Conservation (phyloP, 805 yeast genomes). For the Wickerhamiella domercqiae region DNA sequence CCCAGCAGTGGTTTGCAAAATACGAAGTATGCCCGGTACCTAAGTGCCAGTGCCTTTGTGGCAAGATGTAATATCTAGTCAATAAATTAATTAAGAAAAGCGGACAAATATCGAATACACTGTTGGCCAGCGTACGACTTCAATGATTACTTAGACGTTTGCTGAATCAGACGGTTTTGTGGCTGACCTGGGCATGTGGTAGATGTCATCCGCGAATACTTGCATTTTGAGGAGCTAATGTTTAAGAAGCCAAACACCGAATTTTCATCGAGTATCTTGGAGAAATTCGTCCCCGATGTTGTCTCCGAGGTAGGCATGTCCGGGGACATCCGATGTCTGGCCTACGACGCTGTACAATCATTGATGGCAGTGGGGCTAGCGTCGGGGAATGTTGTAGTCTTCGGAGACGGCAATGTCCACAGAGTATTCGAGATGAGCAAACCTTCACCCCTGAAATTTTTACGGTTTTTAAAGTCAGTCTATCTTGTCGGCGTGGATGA, state of each 20-base stretch:
- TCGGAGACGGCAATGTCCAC: conserved; percentile 77
- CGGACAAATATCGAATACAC: no score
- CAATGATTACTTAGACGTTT: no score
- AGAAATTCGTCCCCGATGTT: conserved; percentile 18
- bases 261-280: conserved; percentile 17
- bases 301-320: conserved; percentile 39
- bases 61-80: conserved; percentile 3
- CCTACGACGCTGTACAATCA: conserved; percentile 80
- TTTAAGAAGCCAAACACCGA: conserved; percentile 14
- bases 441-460: conserved; percentile 31
- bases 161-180: no score
- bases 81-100: no score
- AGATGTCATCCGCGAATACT: no score
- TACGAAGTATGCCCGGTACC: conserved; percentile 90
- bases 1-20: conserved; percentile 86
- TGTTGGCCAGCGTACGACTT: no score
- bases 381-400: conserved; percentile 54
- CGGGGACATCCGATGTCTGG: conserved; percentile 51
- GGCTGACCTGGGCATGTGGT: no score
- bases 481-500: conserved; percentile 62
- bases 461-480: conserved; percentile 64
- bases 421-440: conserved; percentile 36
- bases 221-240: no score
- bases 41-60: conserved; percentile 71
- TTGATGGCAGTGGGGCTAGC: conserved; percentile 68